Conservation (phyloP, 75 land plant species). For the Isoetes taiwanensis region DNA sequence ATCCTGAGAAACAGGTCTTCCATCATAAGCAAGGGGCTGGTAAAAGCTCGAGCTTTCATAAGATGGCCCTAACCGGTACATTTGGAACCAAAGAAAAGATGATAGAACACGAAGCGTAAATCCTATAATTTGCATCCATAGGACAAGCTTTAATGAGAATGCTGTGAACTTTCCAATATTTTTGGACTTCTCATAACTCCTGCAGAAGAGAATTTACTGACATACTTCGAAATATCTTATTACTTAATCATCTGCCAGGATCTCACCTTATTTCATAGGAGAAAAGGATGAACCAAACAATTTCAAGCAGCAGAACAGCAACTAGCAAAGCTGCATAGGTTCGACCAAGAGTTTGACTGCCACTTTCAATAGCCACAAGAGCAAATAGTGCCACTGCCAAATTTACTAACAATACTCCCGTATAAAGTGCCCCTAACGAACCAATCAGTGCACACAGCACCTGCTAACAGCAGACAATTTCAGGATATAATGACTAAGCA, state of each 20-base stretch:
- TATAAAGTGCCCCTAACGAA: conserved; percentile 65
- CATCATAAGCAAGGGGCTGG: conserved; percentile 38
- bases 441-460: conserved; percentile 70
- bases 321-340: conserved; percentile 62
- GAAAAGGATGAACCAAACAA: conserved; percentile 68
- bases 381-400: conserved; percentile 69
- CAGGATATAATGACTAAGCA: no score
- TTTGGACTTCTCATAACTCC: conserved; percentile 35
- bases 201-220: conserved; percentile 11
- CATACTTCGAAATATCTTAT: neutral
- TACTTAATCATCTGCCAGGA: neutral
- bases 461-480: no score
- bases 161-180: conserved; percentile 28
- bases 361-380: conserved; percentile 76
- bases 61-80: conserved; percentile 70
- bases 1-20: conserved; percentile 2
- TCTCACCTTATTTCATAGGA: conserved; percentile 50
- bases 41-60: conserved; percentile 13
- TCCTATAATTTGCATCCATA: conserved; percentile 68
- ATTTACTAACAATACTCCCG: conserved; percentile 61
- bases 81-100: conserved; percentile 79
- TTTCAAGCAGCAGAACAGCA: conserved; percentile 44
- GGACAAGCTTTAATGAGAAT: conserved; percentile 49
- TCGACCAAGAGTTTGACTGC: conserved; percentile 65
- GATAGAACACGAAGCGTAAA: conserved; percentile 62